phyloP scores from a whole-genome alignment of 768 basidiomycete genomes.

The Trametes gibbosa region DNA sequence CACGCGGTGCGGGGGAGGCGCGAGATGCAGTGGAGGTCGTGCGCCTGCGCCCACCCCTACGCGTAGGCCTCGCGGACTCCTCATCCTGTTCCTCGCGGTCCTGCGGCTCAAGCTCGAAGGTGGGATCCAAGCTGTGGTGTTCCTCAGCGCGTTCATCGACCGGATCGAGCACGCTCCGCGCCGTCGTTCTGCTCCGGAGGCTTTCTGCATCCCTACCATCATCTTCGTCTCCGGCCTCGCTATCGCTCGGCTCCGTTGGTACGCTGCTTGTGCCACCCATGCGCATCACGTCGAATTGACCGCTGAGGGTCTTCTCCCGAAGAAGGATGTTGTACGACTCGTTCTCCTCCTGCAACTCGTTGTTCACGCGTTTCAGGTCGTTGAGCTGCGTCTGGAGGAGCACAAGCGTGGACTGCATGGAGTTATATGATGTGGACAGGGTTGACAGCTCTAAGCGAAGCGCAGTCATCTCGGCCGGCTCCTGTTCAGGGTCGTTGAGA shows the following conservation, averaged over 20 bases:
- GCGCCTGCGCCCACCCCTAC: slow-evolving; percentile 17
- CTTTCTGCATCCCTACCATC: slow-evolving; percentile 36
- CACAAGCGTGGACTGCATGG: slow-evolving; percentile 80
- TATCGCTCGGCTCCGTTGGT: slow-evolving; percentile 38
- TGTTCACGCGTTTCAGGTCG: slow-evolving; percentile 86
- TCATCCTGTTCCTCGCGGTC: slow-evolving; percentile 3
- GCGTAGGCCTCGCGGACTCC: slow-evolving; percentile 7
- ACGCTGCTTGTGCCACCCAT: slow-evolving; percentile 39
- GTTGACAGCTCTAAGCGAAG: slow-evolving; percentile 83
- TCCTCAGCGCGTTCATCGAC: slow-evolving; percentile 52
- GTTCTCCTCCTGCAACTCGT: slow-evolving; percentile 90
- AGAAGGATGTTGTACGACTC: slow-evolving; percentile 95
- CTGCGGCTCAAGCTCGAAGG: slow-evolving; percentile 33
- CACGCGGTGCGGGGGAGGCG: slow-evolving; percentile 48
- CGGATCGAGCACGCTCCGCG: slow-evolving; percentile 55
- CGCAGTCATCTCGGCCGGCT: slow-evolving; percentile 86
- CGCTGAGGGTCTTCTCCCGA: slow-evolving; percentile 86
- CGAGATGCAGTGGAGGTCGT: slow-evolving; percentile 35
- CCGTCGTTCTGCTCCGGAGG: slow-evolving; percentile 54
- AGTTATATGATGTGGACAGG: slow-evolving; percentile 79
- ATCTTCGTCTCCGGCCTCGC: slow-evolving; percentile 28
- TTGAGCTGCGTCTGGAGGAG: slow-evolving; percentile 81
- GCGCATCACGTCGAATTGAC: slow-evolving; percentile 76
- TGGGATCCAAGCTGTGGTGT: slow-evolving; percentile 39
- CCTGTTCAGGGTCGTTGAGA: slow-evolving; percentile 62